These are phyloP conservation scores for Biscogniauxia mediterranea DNA, from an alignment of 2,329 filamentous ascomycete genomes.

Conservation along the genomic window DNA sequence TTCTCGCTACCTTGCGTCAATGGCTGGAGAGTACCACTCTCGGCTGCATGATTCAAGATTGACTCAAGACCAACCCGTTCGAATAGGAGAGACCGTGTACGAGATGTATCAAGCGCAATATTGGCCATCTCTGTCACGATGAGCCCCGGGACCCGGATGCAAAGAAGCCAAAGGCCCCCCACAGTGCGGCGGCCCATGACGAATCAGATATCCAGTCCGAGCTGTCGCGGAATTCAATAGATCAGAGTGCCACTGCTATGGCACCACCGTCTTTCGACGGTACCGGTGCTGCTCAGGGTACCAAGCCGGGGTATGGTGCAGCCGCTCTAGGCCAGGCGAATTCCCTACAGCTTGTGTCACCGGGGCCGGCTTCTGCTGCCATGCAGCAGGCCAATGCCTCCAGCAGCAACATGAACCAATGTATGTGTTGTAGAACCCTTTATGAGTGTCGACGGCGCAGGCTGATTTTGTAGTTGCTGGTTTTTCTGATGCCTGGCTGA, in stretches of 20 bases:
- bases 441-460: conserved; percentile 27
- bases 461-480: conserved; percentile 61
- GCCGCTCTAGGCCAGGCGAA: conserved; percentile 49
- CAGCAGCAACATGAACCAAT: conserved; percentile 66
- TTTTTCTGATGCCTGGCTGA: conserved; percentile 80
- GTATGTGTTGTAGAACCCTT: conserved; percentile 55
- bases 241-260: conserved; percentile 54
- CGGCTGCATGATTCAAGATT: conserved; percentile 32
- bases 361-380: conserved; percentile 60
- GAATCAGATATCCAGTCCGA: conserved; percentile 58
- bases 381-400: conserved; percentile 58
- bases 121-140: conserved; percentile 97
- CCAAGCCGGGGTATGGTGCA: conserved; percentile 44
- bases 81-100: conserved; percentile 89
- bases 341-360: conserved; percentile 69
- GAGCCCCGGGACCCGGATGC: conserved; percentile 82
- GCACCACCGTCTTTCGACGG: conserved; percentile 48
- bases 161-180: conserved; percentile 74
- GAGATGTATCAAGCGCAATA: conserved; percentile 96
- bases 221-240: conserved; percentile 54
- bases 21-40: conserved; percentile 26
- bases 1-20: conserved; percentile 29
- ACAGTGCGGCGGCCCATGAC: conserved; percentile 55
- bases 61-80: conserved; percentile 34
- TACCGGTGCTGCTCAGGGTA: conserved; percentile 35